Evolutionary conservation across 208 protist genomes (phyloP), one percentile per base, ranked within the genome.

Genomic region (Leishmania tarentolae): DNA sequence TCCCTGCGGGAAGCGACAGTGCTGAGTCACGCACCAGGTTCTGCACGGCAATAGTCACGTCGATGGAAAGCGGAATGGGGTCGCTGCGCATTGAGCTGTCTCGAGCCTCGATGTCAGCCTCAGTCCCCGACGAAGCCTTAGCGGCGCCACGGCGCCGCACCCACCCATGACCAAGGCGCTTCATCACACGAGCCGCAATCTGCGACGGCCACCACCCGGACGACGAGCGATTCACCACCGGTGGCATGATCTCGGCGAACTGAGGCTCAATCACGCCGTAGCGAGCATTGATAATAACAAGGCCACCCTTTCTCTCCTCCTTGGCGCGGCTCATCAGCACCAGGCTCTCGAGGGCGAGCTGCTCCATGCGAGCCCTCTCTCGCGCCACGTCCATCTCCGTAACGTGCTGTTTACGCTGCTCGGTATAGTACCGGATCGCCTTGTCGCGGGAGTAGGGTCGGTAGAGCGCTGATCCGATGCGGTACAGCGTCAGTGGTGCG

Each of bases 1-100:
- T 89, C 46, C 90, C 95, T 7, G 63, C 83, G 35, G 93, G 93
- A 42, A 98, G 90, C 66, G 84, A 79, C 75, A 97, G 84, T 35
- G 90, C 86, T 4, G 94, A 95, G 78, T 96, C 92, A 9, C 87
- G 92, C 69, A 97, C 94, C 40, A 95, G 72, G 80, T 92, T 95
- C 82, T 98, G 95, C 69, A 98, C 75, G n/a, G 93, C 88, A 42
- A 96, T 81, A 7, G 95, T 98, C 11, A 98, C 95, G 63, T 98
- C 95, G n/a, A 97, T 70, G 7, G 88, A 83, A 37, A 95, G 88
- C 15, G 94, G 87, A 40, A 92, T 88, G 31, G 57, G 65, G 75
- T 87, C 86, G 0, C 56, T 75, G n/a, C 82, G 76, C 17, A 87
- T 69, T 11, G 84, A 57, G 69, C 90, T 85, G 66, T 86, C 50